Evolutionary conservation across 768 basidiomycete genomes (phyloP).

Genomic region (Xanthoconium purpureum): DNA sequence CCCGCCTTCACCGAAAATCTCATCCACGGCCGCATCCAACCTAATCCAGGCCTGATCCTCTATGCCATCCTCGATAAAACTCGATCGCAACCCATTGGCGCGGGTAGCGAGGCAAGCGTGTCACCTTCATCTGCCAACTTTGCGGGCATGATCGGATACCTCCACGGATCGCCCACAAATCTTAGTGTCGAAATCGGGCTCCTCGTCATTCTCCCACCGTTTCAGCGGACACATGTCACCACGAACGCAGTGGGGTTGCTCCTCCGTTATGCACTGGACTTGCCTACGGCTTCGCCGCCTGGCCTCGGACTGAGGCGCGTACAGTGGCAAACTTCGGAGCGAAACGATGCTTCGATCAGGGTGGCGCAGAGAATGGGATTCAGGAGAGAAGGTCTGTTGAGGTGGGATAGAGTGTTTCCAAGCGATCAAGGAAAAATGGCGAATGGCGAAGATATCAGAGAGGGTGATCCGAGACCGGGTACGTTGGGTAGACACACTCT

Average conservation of each 20-base stretch:
- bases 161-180: constrained; percentile 42
- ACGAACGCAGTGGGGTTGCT: constrained; percentile 51
- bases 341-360: constrained; percentile 46
- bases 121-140: constrained; percentile 23
- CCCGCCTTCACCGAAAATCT: constrained; percentile 36
- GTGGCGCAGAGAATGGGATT: constrained; percentile 63
- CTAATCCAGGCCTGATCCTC: constrained; percentile 35
- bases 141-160: constrained; percentile 53
- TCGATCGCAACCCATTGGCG: background rate
- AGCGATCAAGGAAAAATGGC: constrained; percentile 34
- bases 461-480: constrained; percentile 23
- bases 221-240: constrained; percentile 63
- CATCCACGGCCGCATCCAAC: constrained; percentile 35
- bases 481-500: constrained; percentile 37
- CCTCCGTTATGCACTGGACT: constrained; percentile 45
- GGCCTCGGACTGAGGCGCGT: constrained; percentile 60
- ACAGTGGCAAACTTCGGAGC: constrained; percentile 54
- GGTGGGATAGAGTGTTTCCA: constrained; percentile 54
- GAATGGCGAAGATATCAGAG: constrained; percentile 35
- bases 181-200: constrained; percentile 54
- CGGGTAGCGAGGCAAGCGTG: background rate
- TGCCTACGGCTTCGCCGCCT: constrained; percentile 30
- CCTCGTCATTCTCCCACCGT: constrained; percentile 51
- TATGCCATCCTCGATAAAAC: constrained; percentile 57
- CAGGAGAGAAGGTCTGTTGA: constrained; percentile 45